Evolutionary conservation across 768 basidiomycete genomes (phyloP), one percentile per base, ranked within the genome.

Genomic region (Leccinum broughii): DNA sequence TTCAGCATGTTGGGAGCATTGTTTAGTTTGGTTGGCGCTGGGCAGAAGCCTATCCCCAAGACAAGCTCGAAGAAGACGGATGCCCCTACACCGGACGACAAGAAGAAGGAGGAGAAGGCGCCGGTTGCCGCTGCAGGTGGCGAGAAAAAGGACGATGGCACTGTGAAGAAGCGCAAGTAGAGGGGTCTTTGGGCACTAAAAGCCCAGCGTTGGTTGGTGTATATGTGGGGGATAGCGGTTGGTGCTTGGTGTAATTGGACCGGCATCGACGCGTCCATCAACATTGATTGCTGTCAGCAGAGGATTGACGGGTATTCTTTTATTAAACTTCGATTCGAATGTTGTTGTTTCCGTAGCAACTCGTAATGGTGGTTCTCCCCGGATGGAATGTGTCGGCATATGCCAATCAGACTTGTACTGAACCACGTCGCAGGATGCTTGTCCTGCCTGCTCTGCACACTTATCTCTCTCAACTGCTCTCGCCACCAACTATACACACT

Each of bases 1-100:
- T 84, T 97, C 70, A 90, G 90, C 52, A 87, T 97, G 86, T 73
- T 98, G 64, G 91, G 88, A 64, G 83, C 83, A 41, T 78, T 93
- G 70, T 83, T 93, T 62, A 87, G 93, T 57, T 78, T 95, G 68
- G 83, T 94, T 72, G 90, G 92, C 64, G 82, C 83, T 55, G 79
- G 82, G 53, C 83, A 87, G 72, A 86, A 89, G 71, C 86, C 92
- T 32, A 73, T 78, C 56, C 85, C 88, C 63, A 88, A 88, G 83
- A 86, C 88, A 15, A 66, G 57, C 44, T 69, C 88, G 41, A 92
- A 93, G 82, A 93, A 93, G 81, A 83, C 86, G 41, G 90, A 90
- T 63, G 81, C 83, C 0, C 76, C 83, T 22, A 80, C 85, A 10
- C 75, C 83, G 4, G 86, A 87, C 63, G 85, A 85, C 77, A 84